Conservation (phyloP, 2,329 filamentous ascomycete genomes). For the Fusarium coffeatum region DNA sequence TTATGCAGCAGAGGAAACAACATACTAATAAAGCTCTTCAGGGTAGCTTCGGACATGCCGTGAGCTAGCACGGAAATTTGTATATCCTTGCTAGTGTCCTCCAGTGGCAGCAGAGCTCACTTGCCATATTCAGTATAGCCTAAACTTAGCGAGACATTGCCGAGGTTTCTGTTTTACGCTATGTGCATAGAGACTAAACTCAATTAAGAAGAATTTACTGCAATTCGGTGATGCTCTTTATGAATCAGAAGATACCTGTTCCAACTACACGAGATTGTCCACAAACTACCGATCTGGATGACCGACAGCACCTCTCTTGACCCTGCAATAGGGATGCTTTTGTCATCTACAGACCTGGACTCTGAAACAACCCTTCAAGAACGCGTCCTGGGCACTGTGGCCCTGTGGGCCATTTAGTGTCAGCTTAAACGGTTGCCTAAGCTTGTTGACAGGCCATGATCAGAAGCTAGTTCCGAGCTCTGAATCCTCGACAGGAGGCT, state of each 20-base stretch:
- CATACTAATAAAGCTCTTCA: neutral
- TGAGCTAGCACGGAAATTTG: neutral
- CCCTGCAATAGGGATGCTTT: no score
- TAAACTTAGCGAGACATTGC: neutral
- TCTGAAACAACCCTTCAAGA: neutral
- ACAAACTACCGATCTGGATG: neutral
- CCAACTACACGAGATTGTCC: neutral
- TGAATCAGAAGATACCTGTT: neutral
- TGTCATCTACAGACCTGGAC: no score
- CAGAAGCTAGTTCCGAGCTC: no score
- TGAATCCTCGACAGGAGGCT: neutral
- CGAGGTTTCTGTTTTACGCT: neutral
- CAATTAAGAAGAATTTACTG: no score
- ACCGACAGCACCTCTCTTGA: neutral
- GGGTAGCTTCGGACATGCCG: neutral
- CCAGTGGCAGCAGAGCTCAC: no score
- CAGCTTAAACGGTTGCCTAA: neutral
- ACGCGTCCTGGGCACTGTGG: neutral
- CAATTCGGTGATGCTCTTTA: neutral
- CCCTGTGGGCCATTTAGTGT: neutral
- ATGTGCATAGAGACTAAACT: neutral
- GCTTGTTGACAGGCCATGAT: neutral
- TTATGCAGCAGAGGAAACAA: neutral
- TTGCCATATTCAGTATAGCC: neutral
- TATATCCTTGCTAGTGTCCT: neutral